Conservation (phyloP, 2,329 filamentous ascomycete genomes). For the Allantophomopsis cytisporea region DNA sequence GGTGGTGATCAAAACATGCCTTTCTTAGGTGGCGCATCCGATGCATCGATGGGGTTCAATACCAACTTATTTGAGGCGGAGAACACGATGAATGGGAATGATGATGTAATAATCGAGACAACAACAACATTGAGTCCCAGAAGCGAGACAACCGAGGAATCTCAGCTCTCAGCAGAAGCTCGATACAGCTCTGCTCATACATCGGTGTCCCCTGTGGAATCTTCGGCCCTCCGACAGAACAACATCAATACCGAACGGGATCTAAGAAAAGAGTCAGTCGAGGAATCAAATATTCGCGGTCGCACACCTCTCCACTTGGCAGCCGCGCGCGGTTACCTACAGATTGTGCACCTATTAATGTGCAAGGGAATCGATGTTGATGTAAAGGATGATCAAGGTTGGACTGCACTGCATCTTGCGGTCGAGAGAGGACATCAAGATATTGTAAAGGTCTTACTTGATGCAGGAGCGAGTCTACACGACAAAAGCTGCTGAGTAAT, state of each 20-base stretch:
- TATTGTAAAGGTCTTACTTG: slow-evolving; percentile 1
- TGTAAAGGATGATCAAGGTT: slow-evolving; percentile 7
- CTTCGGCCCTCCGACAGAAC: not conserved
- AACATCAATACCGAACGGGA: not conserved
- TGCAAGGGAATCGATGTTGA: slow-evolving; percentile 11
- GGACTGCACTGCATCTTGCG: slow-evolving; percentile 13
- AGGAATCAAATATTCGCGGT: not conserved
- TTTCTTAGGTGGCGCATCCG: too few relatives aligned
- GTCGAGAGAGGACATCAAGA: slow-evolving; percentile 7
- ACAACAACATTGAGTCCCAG: too few relatives aligned
- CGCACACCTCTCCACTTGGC: slow-evolving; percentile 3
- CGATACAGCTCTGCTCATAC: too few relatives aligned
- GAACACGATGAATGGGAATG: too few relatives aligned
- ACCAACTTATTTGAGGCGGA: too few relatives aligned
- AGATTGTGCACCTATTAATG: slow-evolving; percentile 6
- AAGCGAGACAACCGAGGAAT: too few relatives aligned
- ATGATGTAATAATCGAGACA: too few relatives aligned
- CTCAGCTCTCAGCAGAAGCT: too few relatives aligned
- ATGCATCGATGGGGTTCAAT: too few relatives aligned
- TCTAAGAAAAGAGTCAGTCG: not conserved
- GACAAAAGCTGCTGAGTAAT: too few relatives aligned
- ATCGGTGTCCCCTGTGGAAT: too few relatives aligned
- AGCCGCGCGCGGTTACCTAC: slow-evolving; percentile 1
- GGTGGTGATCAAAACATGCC: too few relatives aligned
- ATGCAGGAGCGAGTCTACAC: not conserved